Evolutionary conservation across 352 stramenopile species (phyloP), one percentile per base, ranked within the genome.

Genomic region (Halophytophthora batemanensis): DNA sequence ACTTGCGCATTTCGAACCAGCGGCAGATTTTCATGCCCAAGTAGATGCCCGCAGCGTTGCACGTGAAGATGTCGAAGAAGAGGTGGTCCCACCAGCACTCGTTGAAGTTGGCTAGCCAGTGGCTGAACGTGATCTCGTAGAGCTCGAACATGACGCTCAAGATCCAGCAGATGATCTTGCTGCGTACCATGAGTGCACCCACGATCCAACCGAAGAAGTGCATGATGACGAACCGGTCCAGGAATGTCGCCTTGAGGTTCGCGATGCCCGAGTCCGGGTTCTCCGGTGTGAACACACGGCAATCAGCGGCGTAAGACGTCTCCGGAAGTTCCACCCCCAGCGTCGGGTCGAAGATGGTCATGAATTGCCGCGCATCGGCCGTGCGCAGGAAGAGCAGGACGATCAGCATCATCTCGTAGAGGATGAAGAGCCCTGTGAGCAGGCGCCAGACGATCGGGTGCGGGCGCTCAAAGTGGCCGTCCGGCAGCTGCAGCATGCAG

Each of bases 41-140:
- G 68, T 88, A 94, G 51, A 97, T 97, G 46, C 92, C 92, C 14
- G 93, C 74, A 1, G 95, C 76, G 54, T 98, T 98, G 77, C 90
- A 97, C 38, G 87, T 91, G 66, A 98, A 88, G 38, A 98, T 86
- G 56, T 98, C 92, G 42, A 97, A 79, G 50, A 98, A 90, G 25
- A 98, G 44, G 46, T 96, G 88, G 64, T 98, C 92, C 92, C 92
- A 98, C 91, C 91, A 98, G 71, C 92, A 98, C 66, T 98, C 92
- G 58, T 97, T 90, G 59, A 98, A 98, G 69, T 98, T 96, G 41
- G 88, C 74, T 6, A 96, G 80, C 71, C 93, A 95, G 69, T 96
- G 87, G 52, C 87, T 77, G 64, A 96, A 95, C 51, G 86, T 87
- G 45, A 96, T 71, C 62, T 92, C 86, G 59, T 90, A 92, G 33